phyloP scores from a whole-genome alignment of 495 filamentous ascomycete species.

The Neurospora africana region DNA sequence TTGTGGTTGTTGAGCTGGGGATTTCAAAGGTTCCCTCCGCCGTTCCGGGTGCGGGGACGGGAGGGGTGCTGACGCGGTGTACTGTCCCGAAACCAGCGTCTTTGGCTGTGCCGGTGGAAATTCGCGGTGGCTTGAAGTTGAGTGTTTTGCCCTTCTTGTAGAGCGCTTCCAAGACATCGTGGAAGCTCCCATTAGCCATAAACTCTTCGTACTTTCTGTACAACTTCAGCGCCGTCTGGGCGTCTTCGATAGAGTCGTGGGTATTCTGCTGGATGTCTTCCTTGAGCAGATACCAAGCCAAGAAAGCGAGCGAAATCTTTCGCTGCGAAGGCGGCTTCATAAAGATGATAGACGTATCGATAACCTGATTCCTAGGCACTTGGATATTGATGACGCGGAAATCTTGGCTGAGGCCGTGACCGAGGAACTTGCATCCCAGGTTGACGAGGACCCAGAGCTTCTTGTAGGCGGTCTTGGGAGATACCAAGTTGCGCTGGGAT shows the following conservation, averaged over 20 bases:
- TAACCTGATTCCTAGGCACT: constrained; percentile 79
- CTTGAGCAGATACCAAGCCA: constrained; percentile 78
- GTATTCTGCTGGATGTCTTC: constrained; percentile 83
- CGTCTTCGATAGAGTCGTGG: constrained; percentile 92
- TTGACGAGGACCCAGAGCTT: constrained; percentile 96
- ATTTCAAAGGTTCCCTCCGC: neutral
- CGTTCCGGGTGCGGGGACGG: neutral
- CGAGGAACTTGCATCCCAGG: constrained; percentile 85
- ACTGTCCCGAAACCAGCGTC: neutral
- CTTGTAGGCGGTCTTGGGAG: constrained; percentile 88
- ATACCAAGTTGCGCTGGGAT: constrained; percentile 69
- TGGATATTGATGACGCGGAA: constrained; percentile 98
- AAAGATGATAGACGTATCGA: constrained; percentile 87
- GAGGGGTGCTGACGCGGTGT: neutral
- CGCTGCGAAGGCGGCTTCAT: constrained; percentile 58
- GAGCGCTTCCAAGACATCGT: constrained; percentile 68
- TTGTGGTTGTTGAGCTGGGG: neutral
- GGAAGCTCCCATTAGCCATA: constrained; percentile 69
- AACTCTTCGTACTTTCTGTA: constrained; percentile 89
- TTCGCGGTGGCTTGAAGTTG: constrained; percentile 63
- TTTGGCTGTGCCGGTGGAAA: neutral
- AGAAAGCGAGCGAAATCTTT: constrained; percentile 75
- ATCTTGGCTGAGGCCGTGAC: constrained; percentile 84
- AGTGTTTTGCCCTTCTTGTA: constrained; percentile 61
- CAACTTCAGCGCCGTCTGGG: constrained; percentile 74